These are phyloP conservation scores for Ustilago vetiveriae DNA, from an alignment of 1,284 basidiomycete species.

Conservation along the genomic window DNA sequence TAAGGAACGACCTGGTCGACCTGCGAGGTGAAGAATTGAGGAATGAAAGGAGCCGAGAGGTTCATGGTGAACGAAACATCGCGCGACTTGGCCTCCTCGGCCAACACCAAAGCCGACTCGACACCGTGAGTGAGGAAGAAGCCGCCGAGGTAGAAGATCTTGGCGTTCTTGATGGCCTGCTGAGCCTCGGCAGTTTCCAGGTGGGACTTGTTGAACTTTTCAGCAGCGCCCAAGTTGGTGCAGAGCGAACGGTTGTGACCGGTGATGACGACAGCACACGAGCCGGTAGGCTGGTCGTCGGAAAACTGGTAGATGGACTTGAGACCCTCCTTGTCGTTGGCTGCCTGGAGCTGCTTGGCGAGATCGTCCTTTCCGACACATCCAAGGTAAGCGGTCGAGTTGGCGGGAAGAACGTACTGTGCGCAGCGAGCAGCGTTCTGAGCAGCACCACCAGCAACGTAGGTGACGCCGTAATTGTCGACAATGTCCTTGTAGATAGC, in stretches of 20 bases:
- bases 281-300: conserved; percentile 87
- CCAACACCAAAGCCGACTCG: conserved; percentile 78
- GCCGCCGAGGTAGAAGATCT: conserved; percentile 93
- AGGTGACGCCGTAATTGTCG: conserved; percentile 80
- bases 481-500: conserved; percentile 82
- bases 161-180: conserved; percentile 80
- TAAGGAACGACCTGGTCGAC: conserved; percentile 63
- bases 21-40: conserved; percentile 84
- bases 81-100: conserved; percentile 79
- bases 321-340: conserved; percentile 92
- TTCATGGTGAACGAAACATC: conserved; percentile 80
- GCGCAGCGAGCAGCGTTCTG: conserved; percentile 97
- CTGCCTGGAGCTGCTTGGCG: conserved; percentile 86
- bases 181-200: conserved; percentile 81
- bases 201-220: conserved; percentile 85
- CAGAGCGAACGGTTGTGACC: conserved; percentile 93
- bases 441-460: conserved; percentile 95
- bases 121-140: conserved; percentile 96
- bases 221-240: conserved; percentile 88
- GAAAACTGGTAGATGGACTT: conserved; percentile 88
- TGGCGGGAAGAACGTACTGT: conserved; percentile 76
- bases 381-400: conserved; percentile 93
- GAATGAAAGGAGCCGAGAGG: conserved; percentile 96
- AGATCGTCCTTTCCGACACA: conserved; percentile 92
- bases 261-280: conserved; percentile 95